phyloP scores from a whole-genome alignment of 345 rosid species.

The Linum usitatissimum region DNA sequence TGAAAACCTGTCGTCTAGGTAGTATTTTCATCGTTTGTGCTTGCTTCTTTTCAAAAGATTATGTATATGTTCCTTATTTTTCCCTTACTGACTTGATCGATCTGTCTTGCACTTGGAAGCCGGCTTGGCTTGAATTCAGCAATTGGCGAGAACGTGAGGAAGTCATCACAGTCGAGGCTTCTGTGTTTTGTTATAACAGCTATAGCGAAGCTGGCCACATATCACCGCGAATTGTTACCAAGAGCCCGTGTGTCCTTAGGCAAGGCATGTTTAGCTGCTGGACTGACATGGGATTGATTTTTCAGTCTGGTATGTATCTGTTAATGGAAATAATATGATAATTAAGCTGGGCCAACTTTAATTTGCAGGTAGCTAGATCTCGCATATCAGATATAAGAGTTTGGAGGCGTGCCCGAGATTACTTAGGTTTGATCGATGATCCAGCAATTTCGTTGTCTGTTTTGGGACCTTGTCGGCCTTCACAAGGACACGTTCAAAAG shows the following conservation, averaged over 20 bases:
- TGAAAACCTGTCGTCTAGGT: conserved; percentile 90
- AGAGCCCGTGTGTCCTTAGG: conserved; percentile 96
- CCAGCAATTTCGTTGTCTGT: conserved; percentile 70
- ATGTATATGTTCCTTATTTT: neutral
- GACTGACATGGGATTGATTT: neutral
- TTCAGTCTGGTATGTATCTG: neutral
- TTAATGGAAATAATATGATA: neutral
- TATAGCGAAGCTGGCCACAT: conserved; percentile 82
- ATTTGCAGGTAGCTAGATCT: conserved; percentile 70
- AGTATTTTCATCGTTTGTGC: conserved; percentile 8
- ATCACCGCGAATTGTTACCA: conserved; percentile 69
- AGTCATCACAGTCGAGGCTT: conserved; percentile 73
- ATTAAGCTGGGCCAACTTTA: neutral
- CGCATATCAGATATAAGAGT: conserved; percentile 74
- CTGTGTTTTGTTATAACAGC: conserved; percentile 92
- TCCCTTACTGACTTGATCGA: conserved; percentile 4
- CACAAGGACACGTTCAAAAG: conserved; percentile 30
- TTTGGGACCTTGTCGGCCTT: conserved; percentile 57
- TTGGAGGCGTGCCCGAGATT: conserved; percentile 76
- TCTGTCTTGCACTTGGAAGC: conserved; percentile 30
- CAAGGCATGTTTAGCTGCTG: conserved; percentile 40
- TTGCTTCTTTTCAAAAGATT: neutral
- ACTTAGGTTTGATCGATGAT: conserved; percentile 72
- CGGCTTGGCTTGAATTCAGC: conserved; percentile 58
- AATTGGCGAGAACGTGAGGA: conserved; percentile 28